Percentiles rank a stretch among this genome's conserved stretches.
These are phyloP conservation scores for Apostasia ramifera DNA, from an alignment of 106 monocot genomes.

Conservation along the genomic window DNA sequence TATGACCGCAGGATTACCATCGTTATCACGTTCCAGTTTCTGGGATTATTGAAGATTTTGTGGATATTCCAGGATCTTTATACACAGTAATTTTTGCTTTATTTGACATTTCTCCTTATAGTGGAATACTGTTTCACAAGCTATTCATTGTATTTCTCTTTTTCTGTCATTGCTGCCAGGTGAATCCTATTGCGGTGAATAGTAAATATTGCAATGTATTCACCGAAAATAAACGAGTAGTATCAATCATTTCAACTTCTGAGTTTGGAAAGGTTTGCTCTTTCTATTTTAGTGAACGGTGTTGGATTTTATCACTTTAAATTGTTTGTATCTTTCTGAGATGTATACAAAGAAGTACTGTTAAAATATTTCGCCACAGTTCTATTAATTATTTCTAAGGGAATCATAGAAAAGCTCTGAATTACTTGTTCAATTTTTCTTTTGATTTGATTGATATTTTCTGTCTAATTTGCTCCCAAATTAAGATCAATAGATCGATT, in stretches of 20 bases:
- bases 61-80: slow-evolving; percentile 58
- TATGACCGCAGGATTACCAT: slow-evolving; percentile 66
- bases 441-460: too few relatives aligned
- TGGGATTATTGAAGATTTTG: slow-evolving; percentile 52
- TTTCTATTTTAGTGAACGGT: neutral
- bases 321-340: neutral
- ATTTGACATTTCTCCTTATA: neutral
- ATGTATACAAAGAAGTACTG: too few relatives aligned
- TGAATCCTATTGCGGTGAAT: slow-evolving; percentile 81
- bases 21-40: slow-evolving; percentile 79
- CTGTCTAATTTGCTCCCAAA: too few relatives aligned
- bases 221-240: slow-evolving; percentile 74
- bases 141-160: neutral
- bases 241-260: slow-evolving; percentile 60
- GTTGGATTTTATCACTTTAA: neutral
- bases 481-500: too few relatives aligned
- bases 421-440: too few relatives aligned
- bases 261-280: slow-evolving; percentile 67
- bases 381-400: too few relatives aligned
- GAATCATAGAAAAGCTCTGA: neutral
- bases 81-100: slow-evolving; percentile 41
- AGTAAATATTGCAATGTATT: slow-evolving; percentile 80
- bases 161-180: slow-evolving; percentile 26
- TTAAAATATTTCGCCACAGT: too few relatives aligned
- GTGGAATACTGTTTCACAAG: neutral